Evolutionary conservation across 1,139 yeast species (phyloP), one percentile per base, ranked within the genome.

Genomic region (Sugiyamaella neomexicana): DNA sequence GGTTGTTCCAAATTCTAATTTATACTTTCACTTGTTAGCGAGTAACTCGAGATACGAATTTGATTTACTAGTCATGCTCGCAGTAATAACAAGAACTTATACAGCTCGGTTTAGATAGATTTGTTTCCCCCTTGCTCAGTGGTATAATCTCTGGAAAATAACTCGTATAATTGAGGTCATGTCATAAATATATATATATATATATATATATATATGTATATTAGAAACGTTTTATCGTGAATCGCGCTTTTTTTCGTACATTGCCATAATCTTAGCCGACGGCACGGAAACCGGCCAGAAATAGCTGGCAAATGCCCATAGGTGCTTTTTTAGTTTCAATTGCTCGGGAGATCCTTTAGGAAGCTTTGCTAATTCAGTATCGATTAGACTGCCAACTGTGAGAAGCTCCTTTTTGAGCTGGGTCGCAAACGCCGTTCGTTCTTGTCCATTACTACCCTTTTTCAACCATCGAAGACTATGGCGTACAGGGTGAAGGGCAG

Each of bases 231-330:
- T 9, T 38, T 38, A 32, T 44, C 34, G 32, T 20, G 48, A 45
- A 27, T 45, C 49, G 13, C 49, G 49, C 62, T 70, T 72, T 71
- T 88, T 85, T 65, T 80, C 80, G 71, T 91, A 93, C 97, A 93
- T 93, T 51, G 83, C 86, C 70, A 81, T 81, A 63, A 93, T 83
- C 72, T 87, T 87, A 46, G 79, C 75, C 56, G 96, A 86, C 15
- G 75, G 67, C 41, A 89, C 98, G 60, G 83, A 82, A 1, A 85
- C 89, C 0, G 99, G 99, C 99, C 99, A 93, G 69, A 86, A 93
- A 58, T 82, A 80, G 38, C 95, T 80, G 7, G 97, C 95, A 70
- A 86, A 89, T 23, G 89, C 81, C 99, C 99, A 93, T 57, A 93
- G 74, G 65, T 91, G 97, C 68, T 81, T 84, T 59, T 78, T 75